phyloP scores from a whole-genome alignment of 768 basidiomycete species.

The Mycena galericulata region DNA sequence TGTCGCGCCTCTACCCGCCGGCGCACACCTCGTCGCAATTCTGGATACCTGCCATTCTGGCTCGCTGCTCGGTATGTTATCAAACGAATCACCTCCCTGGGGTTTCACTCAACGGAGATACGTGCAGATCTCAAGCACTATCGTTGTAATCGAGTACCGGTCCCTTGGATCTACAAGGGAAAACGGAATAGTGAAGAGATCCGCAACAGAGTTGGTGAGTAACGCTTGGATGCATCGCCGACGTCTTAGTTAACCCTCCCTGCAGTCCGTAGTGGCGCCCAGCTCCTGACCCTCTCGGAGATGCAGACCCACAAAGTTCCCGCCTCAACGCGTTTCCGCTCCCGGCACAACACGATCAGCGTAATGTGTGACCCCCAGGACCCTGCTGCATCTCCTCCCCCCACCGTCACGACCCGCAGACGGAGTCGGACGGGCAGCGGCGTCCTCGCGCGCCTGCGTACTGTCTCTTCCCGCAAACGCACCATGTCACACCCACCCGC shows the following conservation, averaged over 20 bases:
- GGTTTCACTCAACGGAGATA: not conserved
- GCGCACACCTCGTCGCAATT: conserved; percentile 30
- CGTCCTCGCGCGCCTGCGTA: not conserved
- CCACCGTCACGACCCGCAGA: not conserved
- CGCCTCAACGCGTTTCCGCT: not conserved
- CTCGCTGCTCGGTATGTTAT: conserved; percentile 26
- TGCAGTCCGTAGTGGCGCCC: conserved; percentile 18
- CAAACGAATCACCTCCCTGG: not conserved
- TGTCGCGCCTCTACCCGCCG: conserved; percentile 27
- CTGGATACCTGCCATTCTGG: conserved; percentile 35
- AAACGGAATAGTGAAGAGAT: not conserved
- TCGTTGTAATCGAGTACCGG: conserved; percentile 27
- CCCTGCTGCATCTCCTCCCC: not conserved
- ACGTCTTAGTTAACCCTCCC: not conserved
- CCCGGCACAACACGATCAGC: not conserved
- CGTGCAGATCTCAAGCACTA: conserved; percentile 28
- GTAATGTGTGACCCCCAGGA: conserved; percentile 9
- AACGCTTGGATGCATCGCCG: too few relatives aligned
- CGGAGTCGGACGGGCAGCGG: not conserved
- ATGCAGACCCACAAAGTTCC: not conserved
- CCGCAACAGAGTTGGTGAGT: conserved; percentile 16
- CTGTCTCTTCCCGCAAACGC: not conserved
- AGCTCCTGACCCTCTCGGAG: not conserved
- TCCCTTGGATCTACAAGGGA: conserved; percentile 24
- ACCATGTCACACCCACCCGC: not conserved